Base-by-base conservation (phyloP, 768 basidiomycete species). In the Mycena albidolilacea region DNA sequence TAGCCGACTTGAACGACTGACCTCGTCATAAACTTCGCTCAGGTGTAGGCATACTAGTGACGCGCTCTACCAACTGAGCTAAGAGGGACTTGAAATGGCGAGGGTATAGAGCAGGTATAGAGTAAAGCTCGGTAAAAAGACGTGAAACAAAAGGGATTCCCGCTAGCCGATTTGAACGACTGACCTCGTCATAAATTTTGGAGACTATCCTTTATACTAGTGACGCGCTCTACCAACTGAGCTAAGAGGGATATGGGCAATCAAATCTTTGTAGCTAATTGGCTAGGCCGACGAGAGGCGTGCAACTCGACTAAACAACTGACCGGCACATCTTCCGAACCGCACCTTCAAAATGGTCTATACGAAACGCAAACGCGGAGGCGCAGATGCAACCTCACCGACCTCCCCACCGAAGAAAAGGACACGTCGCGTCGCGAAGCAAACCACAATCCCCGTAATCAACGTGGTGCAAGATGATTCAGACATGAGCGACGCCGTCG, bases 61-160 rank as follows among this genome's bases (percentile, higher is more conserved):
- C 84, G 87, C 87, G 86, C 86, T 87, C 85, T 86, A 86, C 85
- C 86, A 82, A 83, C 86, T 87, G 87, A 87, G 87, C 86, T 87
- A 87, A 86, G 70, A 71, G 70, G 70, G 70, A 70, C 6, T 14
- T 43, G 41, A 43, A 43, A 43, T 43, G 0, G 41, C 10, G 6
- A 14, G 41, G 14, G 14, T 2, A 43, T 9, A 43, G 41, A 43
- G 41, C 3, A 30, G 30, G n/a, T n/a, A n/a, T n/a, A n/a, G n/a
- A n/a, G n/a, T 48, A 48, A 12, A 48, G 11, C 10, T 6, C 46
- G 46, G 21, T 35, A 7, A 46, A 57, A 21, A 52, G 38, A 54
- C 14, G 10, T 19, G 19, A 19, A 46, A 58, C 1, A 46, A 64
- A 64, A 39, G 54, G 21, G 1, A 68, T 73, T 73, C 72, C 72